Conservation (phyloP, 768 basidiomycete species). For the Rubroboletus pulcherrimus region DNA sequence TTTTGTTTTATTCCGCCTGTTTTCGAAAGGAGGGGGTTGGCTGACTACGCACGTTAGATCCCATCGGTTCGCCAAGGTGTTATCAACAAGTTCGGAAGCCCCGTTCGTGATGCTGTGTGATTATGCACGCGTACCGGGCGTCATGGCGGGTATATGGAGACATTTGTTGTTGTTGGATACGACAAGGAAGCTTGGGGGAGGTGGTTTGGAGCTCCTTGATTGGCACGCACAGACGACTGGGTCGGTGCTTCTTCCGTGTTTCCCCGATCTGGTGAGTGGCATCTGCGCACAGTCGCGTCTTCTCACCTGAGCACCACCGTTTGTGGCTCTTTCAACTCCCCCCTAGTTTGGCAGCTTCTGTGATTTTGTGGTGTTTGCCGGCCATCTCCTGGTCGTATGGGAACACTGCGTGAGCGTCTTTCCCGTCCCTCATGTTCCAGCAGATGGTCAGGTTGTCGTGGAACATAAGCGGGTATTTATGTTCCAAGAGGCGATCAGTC, state of each 20-base stretch:
- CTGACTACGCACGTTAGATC: conserved; percentile 1
- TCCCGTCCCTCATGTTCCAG: conserved; percentile 20
- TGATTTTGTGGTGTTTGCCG: conserved; percentile 23
- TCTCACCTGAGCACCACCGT: neutral
- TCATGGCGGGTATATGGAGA: conserved; percentile 21
- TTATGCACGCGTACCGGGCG: conserved; percentile 22
- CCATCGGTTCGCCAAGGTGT: conserved; percentile 15
- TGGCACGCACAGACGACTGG: conserved; percentile 25
- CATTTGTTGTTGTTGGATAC: conserved; percentile 27
- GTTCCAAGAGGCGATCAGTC: conserved; percentile 22
- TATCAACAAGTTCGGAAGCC: conserved; percentile 15
- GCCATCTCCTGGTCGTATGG: conserved; percentile 27
- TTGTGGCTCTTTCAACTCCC: neutral
- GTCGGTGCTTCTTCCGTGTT: conserved; percentile 22
- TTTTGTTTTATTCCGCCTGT: no score
- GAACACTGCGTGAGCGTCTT: conserved; percentile 28
- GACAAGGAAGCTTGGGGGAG: conserved; percentile 10
- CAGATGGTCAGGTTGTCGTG: conserved; percentile 17
- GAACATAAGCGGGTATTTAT: conserved; percentile 26
- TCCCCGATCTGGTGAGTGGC: conserved; percentile 21
- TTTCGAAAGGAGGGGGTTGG: no score
- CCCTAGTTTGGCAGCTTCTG: conserved; percentile 24
- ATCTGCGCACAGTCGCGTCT: neutral
- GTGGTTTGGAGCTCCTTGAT: conserved; percentile 28
- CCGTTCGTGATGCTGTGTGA: conserved; percentile 23